Base-by-base conservation (phyloP, 441 rosid species). In the Erodium texanum region DNA sequence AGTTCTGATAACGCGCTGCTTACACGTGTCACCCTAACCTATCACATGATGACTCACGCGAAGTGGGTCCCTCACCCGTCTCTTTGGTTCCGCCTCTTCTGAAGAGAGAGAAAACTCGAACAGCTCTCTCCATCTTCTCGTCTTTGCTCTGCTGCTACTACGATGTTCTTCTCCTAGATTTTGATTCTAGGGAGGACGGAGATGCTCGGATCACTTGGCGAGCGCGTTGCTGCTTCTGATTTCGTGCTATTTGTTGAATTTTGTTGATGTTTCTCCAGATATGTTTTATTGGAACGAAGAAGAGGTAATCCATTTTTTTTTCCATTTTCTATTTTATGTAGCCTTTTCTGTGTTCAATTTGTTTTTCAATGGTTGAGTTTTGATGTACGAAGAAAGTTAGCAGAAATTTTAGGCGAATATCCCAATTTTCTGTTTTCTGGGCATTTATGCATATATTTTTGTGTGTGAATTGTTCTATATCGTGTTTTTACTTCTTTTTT, bases 241-340 rank as follows among this genome's bases (percentile, higher is more conserved):
- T 74, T 61, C 78, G 72, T 64, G 76, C 70, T 70, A 75, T 62
- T 23, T 74, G 67, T 62, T 67, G 67, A 75, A 70, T 78, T 74
- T 66, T 72, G 62, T 67, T 68, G 64, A 66, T 68, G 52, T 52
- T 72, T 81, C 52, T 72, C 38, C 61, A 81, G 85, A 84, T 75
- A 95, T 95, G 99, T 95, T 92, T 92, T 94, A 95, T 80, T 95
- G 98, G 99, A 89, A 89, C 93, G 97, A 92, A 78, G 97, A 85
- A 76, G 99, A 92, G 97, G 99, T 94, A 76, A 74, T 0, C 14
- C 7, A 15, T 50, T 7, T 36, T 41, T 24, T 18, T 14, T 0
- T 43, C 15, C 18, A 3, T 50, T 16, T 10, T 56, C 48, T 58
- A 5, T 58, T 18, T n/a, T 58, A 3, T 7, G 22, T n/a, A 0